A percentile compares a stretch with the other conserved stretches of the same genome.
Evolutionary conservation across 164 flowering plant species (phyloP).

Genomic region (Chimonanthus praecox): DNA sequence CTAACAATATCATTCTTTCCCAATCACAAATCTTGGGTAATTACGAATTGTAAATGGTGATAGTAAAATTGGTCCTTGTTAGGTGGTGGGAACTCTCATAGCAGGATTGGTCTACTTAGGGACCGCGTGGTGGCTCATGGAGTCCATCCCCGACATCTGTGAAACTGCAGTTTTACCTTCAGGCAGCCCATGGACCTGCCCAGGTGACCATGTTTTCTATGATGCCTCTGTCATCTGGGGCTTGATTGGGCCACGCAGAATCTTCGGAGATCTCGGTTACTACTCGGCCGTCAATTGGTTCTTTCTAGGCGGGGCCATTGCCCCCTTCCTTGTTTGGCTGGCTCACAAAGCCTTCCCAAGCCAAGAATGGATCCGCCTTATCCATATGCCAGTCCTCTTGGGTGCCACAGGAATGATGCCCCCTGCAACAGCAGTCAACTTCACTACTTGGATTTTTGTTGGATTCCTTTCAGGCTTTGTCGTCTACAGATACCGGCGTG

Average conservation of each 20-base stretch:
- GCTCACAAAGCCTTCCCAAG: constrained; percentile 61
- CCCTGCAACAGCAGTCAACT: constrained; percentile 79
- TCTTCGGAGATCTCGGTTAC: constrained; percentile 62
- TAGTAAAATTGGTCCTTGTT: constrained; percentile 3
- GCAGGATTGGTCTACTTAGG: constrained; percentile 54
- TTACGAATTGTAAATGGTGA: neutral
- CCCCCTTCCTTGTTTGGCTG: constrained; percentile 62
- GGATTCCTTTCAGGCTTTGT: constrained; percentile 71
- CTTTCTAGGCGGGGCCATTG: constrained; percentile 72
- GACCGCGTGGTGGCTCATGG: constrained; percentile 92
- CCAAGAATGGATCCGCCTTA: constrained; percentile 68
- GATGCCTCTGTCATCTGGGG: constrained; percentile 96
- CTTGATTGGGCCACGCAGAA: constrained; percentile 73
- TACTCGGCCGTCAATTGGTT: constrained; percentile 72
- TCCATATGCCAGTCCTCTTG: constrained; percentile 71
- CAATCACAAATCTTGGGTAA: neutral
- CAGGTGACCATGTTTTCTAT: constrained; percentile 61
- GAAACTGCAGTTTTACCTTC: constrained; percentile 30
- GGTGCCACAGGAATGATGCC: constrained; percentile 69
- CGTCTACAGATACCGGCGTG: constrained; percentile 47
- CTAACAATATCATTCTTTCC: neutral
- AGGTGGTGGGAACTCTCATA: constrained; percentile 74
- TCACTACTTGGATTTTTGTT: constrained; percentile 55
- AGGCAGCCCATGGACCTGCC: constrained; percentile 80
- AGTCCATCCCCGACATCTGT: constrained; percentile 57